These are phyloP conservation scores for Elaeagnus macrophylla DNA, from an alignment of 306 rosid genomes.

Conservation along the genomic window DNA sequence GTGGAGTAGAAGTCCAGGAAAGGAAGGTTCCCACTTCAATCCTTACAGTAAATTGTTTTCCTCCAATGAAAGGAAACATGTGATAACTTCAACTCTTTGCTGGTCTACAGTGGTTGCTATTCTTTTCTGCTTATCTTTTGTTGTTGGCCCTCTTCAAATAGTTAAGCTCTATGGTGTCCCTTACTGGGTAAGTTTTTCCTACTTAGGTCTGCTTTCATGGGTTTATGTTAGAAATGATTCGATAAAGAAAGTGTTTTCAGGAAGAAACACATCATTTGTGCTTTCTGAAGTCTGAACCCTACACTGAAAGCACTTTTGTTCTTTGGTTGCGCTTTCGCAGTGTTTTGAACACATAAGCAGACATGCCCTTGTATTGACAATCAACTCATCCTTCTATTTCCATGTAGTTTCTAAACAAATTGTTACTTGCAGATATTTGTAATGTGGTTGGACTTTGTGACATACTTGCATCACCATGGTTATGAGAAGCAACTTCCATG, in stretches of 20 bases:
- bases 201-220: too few species aligned
- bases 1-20: conserved; percentile 95
- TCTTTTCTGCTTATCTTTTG: conserved; percentile 37
- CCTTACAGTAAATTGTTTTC: conserved; percentile 67
- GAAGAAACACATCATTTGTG: neutral
- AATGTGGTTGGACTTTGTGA: conserved; percentile 83
- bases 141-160: conserved; percentile 43
- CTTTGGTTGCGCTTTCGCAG: too few species aligned
- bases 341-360: too few species aligned
- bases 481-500: conserved; percentile 78
- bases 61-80: conserved; percentile 50
- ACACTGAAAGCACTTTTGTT: too few species aligned
- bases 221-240: too few species aligned
- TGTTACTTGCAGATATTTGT: conserved; percentile 42
- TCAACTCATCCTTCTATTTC: neutral
- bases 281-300: too few species aligned
- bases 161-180: conserved; percentile 68
- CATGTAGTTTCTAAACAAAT: neutral
- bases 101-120: conserved; percentile 54
- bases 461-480: conserved; percentile 94
- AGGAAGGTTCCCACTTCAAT: conserved; percentile 83
- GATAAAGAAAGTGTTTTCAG: too few species aligned
- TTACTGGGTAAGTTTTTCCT: conserved; percentile 47
- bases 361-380: too few species aligned
- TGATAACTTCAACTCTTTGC: conserved; percentile 56